Percentiles rank a stretch among this genome's conserved stretches.
These are phyloP conservation scores for Tilletiaria anomala DNA, from an alignment of 1,284 basidiomycete genomes.

Conservation along the genomic window DNA sequence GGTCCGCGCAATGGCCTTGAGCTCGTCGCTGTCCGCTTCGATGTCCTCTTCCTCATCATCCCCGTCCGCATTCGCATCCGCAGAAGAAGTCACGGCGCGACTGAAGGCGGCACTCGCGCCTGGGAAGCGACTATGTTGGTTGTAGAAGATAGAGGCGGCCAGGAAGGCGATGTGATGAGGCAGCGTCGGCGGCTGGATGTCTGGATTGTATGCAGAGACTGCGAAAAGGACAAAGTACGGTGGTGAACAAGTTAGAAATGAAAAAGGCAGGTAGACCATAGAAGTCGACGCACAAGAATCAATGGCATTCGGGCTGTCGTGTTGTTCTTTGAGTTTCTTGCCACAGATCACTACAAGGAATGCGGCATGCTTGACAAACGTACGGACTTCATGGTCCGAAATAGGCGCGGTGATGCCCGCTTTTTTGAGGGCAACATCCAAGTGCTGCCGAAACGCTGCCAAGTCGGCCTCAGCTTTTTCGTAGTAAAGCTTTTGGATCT, in stretches of 20 bases:
- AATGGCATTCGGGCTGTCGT: constrained; percentile 36
- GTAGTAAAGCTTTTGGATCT: constrained; percentile 64
- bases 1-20: background rate
- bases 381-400: constrained; percentile 49
- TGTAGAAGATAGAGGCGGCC: constrained; percentile 42
- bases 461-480: constrained; percentile 57
- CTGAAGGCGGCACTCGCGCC: constrained; percentile 21
- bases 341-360: constrained; percentile 65
- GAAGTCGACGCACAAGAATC: background rate
- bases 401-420: constrained; percentile 7
- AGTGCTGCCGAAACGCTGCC: constrained; percentile 41
- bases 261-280: too few species aligned
- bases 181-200: constrained; percentile 27
- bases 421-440: constrained; percentile 28
- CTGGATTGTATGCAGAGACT: constrained; percentile 20
- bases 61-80: background rate
- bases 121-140: constrained; percentile 41
- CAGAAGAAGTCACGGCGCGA: background rate
- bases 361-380: constrained; percentile 81
- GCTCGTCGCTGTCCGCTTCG: background rate
- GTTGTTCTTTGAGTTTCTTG: constrained; percentile 42
- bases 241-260: too few species aligned
- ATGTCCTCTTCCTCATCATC: background rate
- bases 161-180: constrained; percentile 40
- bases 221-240: background rate